Percentiles rank a stretch among this genome's conserved stretches.
Evolutionary conservation across 495 filamentous ascomycete species (phyloP).

Genomic region (Neurospora tetrasperma): DNA sequence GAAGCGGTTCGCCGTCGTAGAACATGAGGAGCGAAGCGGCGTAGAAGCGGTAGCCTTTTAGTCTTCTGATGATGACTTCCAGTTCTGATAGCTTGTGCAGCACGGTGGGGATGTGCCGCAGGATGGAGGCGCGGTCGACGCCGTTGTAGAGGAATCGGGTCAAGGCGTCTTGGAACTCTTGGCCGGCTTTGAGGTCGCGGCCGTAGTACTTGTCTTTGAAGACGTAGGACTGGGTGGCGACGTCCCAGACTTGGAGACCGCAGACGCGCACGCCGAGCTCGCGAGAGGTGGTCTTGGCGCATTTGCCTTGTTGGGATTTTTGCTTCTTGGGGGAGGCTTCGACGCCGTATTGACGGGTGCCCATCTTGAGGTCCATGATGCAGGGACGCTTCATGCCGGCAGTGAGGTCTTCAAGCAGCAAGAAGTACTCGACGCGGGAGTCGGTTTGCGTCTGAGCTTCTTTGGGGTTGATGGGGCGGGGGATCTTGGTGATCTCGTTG

Average conservation of each 20-base stretch:
- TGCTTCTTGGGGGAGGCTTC: constrained; percentile 88
- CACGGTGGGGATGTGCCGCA: constrained; percentile 76
- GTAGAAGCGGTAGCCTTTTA: constrained; percentile 88
- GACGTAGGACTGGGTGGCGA: constrained; percentile 65
- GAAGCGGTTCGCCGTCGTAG: constrained; percentile 66
- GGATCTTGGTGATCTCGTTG: constrained; percentile 28
- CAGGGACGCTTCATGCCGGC: constrained; percentile 94
- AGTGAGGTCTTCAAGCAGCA: constrained; percentile 92
- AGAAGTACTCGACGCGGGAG: constrained; percentile 76
- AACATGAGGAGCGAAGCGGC: constrained; percentile 89
- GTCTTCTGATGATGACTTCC: constrained; percentile 66
- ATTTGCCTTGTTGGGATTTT: constrained; percentile 85
- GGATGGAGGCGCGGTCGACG: constrained; percentile 63
- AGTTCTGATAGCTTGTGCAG: constrained; percentile 71
- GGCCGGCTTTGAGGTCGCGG: constrained; percentile 74
- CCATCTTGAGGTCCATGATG: constrained; percentile 97
- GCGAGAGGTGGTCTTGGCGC: constrained; percentile 81
- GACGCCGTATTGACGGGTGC: constrained; percentile 96
- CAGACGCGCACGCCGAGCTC: constrained; percentile 88
- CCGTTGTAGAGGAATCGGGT: constrained; percentile 88
- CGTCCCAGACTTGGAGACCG: constrained; percentile 93
- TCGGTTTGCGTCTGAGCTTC: constrained; percentile 58
- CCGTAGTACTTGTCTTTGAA: constrained; percentile 98
- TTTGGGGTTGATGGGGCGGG: constrained; percentile 56
- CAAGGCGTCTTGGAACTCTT: constrained; percentile 82